Conservation (phyloP, 257 asterid genomes). For the Solanum medicagineum region DNA sequence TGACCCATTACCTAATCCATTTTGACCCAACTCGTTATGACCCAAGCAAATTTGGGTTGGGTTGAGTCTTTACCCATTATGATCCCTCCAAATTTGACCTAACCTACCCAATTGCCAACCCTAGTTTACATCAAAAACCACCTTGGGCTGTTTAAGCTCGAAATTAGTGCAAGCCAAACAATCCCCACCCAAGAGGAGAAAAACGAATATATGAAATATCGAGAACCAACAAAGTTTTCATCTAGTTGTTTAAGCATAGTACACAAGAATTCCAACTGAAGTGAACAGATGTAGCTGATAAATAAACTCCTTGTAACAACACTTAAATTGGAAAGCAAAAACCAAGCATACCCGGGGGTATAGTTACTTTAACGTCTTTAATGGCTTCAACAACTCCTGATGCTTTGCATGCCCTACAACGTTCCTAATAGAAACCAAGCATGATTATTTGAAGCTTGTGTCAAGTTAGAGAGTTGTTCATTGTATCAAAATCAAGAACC, state of each 20-base stretch:
- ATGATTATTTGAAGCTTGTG: neutral
- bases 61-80: too few species aligned
- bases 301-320: neutral
- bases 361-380: conserved; percentile 60
- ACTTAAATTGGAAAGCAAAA: neutral
- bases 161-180: neutral
- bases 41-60: too few species aligned
- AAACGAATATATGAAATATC: neutral
- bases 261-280: neutral
- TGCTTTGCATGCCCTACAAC: conserved; percentile 62
- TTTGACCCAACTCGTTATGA: too few species aligned
- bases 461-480: neutral
- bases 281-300: neutral
- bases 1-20: too few species aligned
- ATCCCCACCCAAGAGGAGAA: neutral
- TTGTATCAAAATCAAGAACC: conserved; percentile 32
- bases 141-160: neutral
- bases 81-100: too few species aligned
- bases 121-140: neutral
- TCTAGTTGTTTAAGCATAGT: neutral
- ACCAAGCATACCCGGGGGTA: conserved; percentile 67
- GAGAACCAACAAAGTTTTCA: neutral
- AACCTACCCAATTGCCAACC: too few species aligned
- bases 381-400: conserved; percentile 64
- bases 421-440: conserved; percentile 26